These are phyloP conservation scores for Colletotrichum liriopes DNA, from an alignment of 2,329 filamentous ascomycete species.

Conservation along the genomic window DNA sequence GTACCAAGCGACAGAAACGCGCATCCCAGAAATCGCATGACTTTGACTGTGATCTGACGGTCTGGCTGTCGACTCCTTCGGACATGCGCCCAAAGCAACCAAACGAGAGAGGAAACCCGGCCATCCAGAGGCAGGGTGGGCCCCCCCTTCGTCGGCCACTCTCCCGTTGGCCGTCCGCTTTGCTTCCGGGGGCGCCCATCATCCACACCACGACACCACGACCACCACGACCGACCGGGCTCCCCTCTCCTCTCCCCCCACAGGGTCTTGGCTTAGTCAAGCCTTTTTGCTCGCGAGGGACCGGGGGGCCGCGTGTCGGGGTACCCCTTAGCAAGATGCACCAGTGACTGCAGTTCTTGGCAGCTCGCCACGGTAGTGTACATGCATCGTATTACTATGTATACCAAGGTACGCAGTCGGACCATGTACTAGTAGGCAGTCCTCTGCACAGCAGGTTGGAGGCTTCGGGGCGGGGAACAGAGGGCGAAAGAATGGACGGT, in stretches of 20 bases:
- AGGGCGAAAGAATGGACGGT: background rate
- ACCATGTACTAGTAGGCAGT: background rate
- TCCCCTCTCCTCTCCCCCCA: background rate
- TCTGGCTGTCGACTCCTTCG: background rate
- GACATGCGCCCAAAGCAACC: slow-evolving; percentile 12
- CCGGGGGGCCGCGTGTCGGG: slow-evolving; percentile 7
- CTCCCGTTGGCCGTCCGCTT: slow-evolving; percentile 38
- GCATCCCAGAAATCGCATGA: slow-evolving; percentile 14
- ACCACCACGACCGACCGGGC: background rate
- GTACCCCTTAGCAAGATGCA: background rate
- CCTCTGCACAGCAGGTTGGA: background rate
- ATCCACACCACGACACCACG: too few relatives aligned
- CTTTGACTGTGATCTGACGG: background rate
- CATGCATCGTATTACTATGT: too few relatives aligned
- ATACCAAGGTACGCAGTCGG: too few relatives aligned
- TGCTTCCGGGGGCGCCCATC: slow-evolving; percentile 13
- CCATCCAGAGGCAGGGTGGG: slow-evolving; percentile 8
- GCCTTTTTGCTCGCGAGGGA: slow-evolving; percentile 56
- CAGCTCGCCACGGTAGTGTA: background rate
- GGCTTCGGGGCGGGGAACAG: background rate
- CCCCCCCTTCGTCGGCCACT: slow-evolving; percentile 19
- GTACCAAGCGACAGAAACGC: background rate
- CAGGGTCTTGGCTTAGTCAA: background rate
- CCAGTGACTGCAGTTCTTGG: background rate
- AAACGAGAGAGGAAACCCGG: slow-evolving; percentile 14